These are phyloP conservation scores for Cordyceps cicadae DNA, from an alignment of 2,329 filamentous ascomycete species.

Conservation along the genomic window DNA sequence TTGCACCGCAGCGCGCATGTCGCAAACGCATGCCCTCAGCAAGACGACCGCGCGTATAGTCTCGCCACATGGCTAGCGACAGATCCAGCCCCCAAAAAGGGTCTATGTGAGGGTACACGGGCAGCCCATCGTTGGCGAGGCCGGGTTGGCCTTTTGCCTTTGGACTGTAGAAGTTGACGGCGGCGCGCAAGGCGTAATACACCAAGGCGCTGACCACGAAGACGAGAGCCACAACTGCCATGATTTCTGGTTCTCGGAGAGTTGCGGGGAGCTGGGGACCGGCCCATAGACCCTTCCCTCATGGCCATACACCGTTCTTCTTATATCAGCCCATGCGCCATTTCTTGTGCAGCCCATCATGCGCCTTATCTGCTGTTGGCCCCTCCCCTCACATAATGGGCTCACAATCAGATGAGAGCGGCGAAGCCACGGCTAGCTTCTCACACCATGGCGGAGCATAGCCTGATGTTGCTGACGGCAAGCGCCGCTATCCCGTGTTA, in stretches of 20 bases:
- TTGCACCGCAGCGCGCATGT: background rate
- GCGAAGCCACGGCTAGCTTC: background rate
- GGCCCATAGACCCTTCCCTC: background rate
- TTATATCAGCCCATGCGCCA: background rate
- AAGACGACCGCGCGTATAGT: conserved; percentile 2
- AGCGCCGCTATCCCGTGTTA: background rate
- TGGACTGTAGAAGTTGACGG: background rate
- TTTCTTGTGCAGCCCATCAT: background rate
- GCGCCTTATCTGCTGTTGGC: background rate
- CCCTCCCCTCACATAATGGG: background rate
- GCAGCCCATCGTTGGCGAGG: background rate
- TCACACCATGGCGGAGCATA: background rate
- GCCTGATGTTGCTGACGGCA: background rate
- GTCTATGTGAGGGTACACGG: background rate
- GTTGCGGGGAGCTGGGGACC: background rate
- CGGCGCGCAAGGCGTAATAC: background rate
- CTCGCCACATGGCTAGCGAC: conserved; percentile 5
- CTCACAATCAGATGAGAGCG: background rate
- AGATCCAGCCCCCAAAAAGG: conserved; percentile 6
- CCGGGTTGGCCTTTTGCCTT: background rate
- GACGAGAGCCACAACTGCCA: background rate
- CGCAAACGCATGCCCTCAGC: conserved; percentile 4
- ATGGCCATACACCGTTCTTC: background rate
- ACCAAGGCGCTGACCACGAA: background rate
- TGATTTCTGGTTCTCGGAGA: background rate